A percentile compares a stretch with the other conserved stretches of the same genome.
These are phyloP conservation scores for Eutrema salsugineum DNA, from an alignment of 441 rosid species.

Conservation along the genomic window DNA sequence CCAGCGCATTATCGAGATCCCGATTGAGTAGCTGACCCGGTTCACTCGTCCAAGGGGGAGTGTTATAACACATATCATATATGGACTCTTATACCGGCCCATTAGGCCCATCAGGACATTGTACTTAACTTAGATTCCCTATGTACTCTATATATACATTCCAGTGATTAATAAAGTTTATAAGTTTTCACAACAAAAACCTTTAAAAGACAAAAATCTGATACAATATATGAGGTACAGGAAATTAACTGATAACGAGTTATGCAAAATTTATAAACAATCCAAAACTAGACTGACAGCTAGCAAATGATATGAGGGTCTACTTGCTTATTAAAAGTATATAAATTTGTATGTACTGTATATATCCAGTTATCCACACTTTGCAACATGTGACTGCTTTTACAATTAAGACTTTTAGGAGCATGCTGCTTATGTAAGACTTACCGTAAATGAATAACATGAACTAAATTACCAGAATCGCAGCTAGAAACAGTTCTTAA, in stretches of 20 bases:
- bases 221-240: neutral
- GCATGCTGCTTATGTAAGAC: constrained; percentile 21
- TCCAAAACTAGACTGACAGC: constrained; percentile 10
- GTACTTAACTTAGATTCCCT: no score
- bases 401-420: neutral
- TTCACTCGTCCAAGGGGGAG: no score
- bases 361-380: no score
- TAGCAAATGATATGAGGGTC: constrained; percentile 10
- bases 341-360: no score
- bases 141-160: no score
- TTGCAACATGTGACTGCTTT: constrained; percentile 18
- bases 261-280: neutral
- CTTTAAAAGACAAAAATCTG: neutral
- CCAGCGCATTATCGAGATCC: no score
- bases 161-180: no score
- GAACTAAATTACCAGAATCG: neutral
- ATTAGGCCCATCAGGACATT: no score
- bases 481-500: constrained; percentile 2
- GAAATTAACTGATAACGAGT: neutral
- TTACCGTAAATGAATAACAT: constrained; percentile 1
- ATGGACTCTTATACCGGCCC: no score
- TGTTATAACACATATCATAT: no score
- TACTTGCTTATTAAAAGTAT: neutral
- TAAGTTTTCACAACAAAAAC: no score
- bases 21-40: no score